Evolutionary conservation across 208 protist species (phyloP).

Genomic region (Trypanosoma lewisi): DNA sequence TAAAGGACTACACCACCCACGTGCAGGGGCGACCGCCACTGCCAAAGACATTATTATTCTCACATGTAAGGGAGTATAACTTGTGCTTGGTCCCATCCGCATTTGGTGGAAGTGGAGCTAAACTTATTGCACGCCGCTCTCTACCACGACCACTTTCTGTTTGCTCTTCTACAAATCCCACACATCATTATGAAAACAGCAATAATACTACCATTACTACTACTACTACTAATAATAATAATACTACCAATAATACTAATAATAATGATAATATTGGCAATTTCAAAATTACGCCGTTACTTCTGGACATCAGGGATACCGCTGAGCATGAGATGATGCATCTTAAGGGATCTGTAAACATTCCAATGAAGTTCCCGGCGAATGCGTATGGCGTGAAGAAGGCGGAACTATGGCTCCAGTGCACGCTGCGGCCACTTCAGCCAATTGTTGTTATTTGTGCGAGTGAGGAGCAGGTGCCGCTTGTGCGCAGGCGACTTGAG

Average conservation of each 20-base stretch:
- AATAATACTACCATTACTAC: not conserved
- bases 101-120: constrained; percentile 12
- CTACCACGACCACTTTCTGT: not conserved
- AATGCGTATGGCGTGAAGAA: constrained; percentile 59
- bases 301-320: constrained; percentile 59
- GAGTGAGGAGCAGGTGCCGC: constrained; percentile 20
- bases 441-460: constrained; percentile 51
- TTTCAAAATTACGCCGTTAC: constrained; percentile 20
- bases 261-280: not conserved
- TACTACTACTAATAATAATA: not conserved
- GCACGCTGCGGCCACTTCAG: constrained; percentile 58
- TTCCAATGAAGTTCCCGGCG: constrained; percentile 80
- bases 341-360: constrained; percentile 48
- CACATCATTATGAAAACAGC: not conserved
- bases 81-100: constrained; percentile 29
- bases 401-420: constrained; percentile 83
- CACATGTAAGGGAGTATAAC: constrained; percentile 45
- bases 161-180: not conserved
- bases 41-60: constrained; percentile 52
- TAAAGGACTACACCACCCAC: constrained; percentile 39
- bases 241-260: not conserved
- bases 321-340: constrained; percentile 54
- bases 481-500: constrained; percentile 30
- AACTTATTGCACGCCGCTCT: not conserved
- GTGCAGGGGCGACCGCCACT: constrained; percentile 45